Conservation (phyloP, 768 basidiomycete species). For the Podaxis mareebaensis region DNA sequence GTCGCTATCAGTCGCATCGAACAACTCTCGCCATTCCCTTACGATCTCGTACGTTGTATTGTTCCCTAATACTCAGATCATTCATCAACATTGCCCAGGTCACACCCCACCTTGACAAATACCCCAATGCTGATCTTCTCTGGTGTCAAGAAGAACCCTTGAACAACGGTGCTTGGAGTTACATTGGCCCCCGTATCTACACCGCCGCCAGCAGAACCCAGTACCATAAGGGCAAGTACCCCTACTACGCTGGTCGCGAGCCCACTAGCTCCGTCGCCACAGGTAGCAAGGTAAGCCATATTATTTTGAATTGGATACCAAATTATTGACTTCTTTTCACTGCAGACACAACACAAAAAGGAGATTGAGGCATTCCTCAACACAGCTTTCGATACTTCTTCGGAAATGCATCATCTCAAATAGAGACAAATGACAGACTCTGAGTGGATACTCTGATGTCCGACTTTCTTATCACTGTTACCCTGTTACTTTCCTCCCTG, state of each 20-base stretch:
- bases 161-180: slow-evolving; percentile 98
- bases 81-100: slow-evolving; percentile 46
- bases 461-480: not conserved
- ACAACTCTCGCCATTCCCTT: slow-evolving; percentile 96
- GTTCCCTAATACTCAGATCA: not conserved
- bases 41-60: slow-evolving; percentile 66
- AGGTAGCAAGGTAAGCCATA: slow-evolving; percentile 73
- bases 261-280: slow-evolving; percentile 93
- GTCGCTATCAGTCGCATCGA: slow-evolving; percentile 94
- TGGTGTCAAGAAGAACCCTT: slow-evolving; percentile 99
- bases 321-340: not conserved
- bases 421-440: not conserved
- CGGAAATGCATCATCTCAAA: slow-evolving; percentile 16
- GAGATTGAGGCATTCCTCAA: slow-evolving; percentile 80
- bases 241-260: slow-evolving; percentile 88
- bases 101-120: slow-evolving; percentile 92
- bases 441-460: not conserved
- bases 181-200: slow-evolving; percentile 89
- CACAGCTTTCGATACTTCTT: slow-evolving; percentile 47
- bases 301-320: not conserved
- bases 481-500: not conserved
- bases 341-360: slow-evolving; percentile 81
- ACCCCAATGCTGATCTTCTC: slow-evolving; percentile 90
- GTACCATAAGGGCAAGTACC: slow-evolving; percentile 90
- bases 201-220: slow-evolving; percentile 91